Evolutionary conservation across 1,284 basidiomycete genomes (phyloP), one percentile per base, ranked within the genome.

Genomic region (Cutaneotrichosporon dermatis): DNA sequence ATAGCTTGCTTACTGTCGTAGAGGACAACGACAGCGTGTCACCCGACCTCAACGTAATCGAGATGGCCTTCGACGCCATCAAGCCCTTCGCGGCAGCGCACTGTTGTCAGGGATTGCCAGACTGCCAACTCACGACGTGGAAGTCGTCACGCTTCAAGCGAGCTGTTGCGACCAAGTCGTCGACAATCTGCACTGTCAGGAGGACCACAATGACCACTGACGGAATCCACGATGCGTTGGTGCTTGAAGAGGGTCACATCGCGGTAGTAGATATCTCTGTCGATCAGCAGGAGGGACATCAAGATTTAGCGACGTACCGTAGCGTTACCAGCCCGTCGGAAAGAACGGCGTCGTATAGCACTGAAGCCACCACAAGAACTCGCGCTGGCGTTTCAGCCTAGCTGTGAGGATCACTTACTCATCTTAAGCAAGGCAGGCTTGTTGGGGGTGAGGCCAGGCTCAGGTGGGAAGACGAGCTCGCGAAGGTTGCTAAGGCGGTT

Each of bases 61-160:
- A 76, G 13, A 94, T 72, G 2, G 82, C 81, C 6, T 82, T 80
- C 0, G 92, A 89, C 51, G 85, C 86, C 43, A 93, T 80, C 9
- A 95, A 82, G 0, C 93, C 93, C 75, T 96, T 95, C 0, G 89
- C 84, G 0, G 91, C 84, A 1, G 93, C 92, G 53, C 89, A 84
- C 91, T 93, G 66, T 43, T 35, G 34, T 52, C 44, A 64, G 58
- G 58, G 55, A 37, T 12, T 25, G 49, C 34, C 8, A 44, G 7
- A 25, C 41, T 50, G 48, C 55, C 12, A n/a, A 71, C 82, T 69
- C 64, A 92, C 92, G 37, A 96, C 85, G 68, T 88, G 86, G 57
- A 96, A 80, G 68, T 91, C 87, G 6, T 83, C 83, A 43, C 93
- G 82, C 52, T 85, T 82, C 3, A 93, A 71, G 3, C 83, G 80